phyloP scores from a whole-genome alignment of 2,329 filamentous ascomycete genomes.

The Fusarium albidum region DNA sequence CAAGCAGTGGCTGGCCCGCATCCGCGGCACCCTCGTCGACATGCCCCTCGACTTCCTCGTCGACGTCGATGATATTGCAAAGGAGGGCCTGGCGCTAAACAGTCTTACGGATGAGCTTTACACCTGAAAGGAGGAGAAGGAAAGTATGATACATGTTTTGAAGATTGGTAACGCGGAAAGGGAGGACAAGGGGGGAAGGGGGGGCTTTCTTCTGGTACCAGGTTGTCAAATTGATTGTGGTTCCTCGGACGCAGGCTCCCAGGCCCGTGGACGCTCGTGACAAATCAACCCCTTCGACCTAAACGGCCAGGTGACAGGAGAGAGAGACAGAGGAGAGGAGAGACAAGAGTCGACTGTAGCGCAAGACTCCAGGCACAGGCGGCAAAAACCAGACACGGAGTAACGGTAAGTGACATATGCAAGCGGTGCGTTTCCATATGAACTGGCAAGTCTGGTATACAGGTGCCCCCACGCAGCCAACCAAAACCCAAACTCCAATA shows the following conservation, averaged over 20 bases:
- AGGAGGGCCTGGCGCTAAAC: constrained; percentile 79
- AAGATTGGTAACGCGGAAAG: too few species aligned
- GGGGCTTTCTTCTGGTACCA: neutral
- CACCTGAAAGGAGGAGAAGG: constrained; percentile 52
- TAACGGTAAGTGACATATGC: constrained; percentile 19
- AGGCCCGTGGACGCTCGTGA: neutral
- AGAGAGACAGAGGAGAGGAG: neutral
- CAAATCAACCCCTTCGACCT: neutral
- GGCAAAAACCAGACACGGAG: neutral
- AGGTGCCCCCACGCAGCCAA: constrained; percentile 24
- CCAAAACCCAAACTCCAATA: constrained; percentile 40
- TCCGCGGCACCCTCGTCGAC: constrained; percentile 80
- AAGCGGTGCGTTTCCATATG: constrained; percentile 23
- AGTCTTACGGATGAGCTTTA: constrained; percentile 76
- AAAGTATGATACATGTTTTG: neutral
- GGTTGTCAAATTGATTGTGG: neutral
- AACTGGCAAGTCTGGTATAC: constrained; percentile 22
- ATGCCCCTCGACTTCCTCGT: constrained; percentile 92
- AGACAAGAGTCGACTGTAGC: neutral
- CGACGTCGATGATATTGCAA: constrained; percentile 83
- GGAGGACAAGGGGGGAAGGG: too few species aligned
- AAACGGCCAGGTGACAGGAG: neutral
- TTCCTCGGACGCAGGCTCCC: neutral
- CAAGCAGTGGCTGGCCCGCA: constrained; percentile 71
- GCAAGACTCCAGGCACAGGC: neutral